A percentile compares a stretch with the other conserved stretches of the same genome.
These are phyloP conservation scores for Arthrinium puccinioides DNA, from an alignment of 2,329 filamentous ascomycete species.

Conservation along the genomic window DNA sequence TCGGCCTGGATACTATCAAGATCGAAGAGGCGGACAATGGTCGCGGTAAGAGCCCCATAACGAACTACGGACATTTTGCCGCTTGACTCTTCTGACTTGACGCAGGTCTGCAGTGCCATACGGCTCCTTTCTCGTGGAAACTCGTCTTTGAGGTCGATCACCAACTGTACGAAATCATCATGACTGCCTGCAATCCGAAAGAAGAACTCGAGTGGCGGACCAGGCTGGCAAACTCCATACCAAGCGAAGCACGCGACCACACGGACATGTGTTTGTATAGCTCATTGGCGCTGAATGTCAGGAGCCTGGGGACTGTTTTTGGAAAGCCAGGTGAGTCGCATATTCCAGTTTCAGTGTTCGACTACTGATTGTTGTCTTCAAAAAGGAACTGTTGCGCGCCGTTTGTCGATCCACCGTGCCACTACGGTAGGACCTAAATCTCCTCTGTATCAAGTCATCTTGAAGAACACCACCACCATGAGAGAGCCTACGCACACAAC, in stretches of 20 bases:
- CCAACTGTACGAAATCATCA: constrained; percentile 73
- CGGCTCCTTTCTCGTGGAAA: constrained; percentile 87
- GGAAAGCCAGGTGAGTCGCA: constrained; percentile 53
- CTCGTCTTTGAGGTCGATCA: constrained; percentile 72
- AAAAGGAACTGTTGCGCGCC: constrained; percentile 53
- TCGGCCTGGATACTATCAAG: constrained; percentile 58
- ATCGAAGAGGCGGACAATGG: constrained; percentile 71
- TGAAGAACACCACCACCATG: constrained; percentile 74
- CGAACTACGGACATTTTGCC: not conserved
- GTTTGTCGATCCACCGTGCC: constrained; percentile 72
- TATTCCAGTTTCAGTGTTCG: no score
- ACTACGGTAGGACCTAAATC: constrained; percentile 65
- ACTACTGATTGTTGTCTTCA: constrained; percentile 4
- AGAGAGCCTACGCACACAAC: constrained; percentile 44
- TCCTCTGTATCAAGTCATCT: constrained; percentile 67
- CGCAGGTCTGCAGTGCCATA: constrained; percentile 77
- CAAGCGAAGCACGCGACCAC: constrained; percentile 39
- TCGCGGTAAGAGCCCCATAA: constrained; percentile 43
- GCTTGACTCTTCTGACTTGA: constrained; percentile 11
- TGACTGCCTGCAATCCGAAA: constrained; percentile 75
- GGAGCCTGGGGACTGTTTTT: constrained; percentile 67
- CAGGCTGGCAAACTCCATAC: constrained; percentile 49
- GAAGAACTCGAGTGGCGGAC: constrained; percentile 78
- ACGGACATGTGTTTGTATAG: constrained; percentile 46
- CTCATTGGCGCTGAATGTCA: constrained; percentile 63